phyloP scores from a whole-genome alignment of 2,329 filamentous ascomycete species.

The Penicillium carneum region DNA sequence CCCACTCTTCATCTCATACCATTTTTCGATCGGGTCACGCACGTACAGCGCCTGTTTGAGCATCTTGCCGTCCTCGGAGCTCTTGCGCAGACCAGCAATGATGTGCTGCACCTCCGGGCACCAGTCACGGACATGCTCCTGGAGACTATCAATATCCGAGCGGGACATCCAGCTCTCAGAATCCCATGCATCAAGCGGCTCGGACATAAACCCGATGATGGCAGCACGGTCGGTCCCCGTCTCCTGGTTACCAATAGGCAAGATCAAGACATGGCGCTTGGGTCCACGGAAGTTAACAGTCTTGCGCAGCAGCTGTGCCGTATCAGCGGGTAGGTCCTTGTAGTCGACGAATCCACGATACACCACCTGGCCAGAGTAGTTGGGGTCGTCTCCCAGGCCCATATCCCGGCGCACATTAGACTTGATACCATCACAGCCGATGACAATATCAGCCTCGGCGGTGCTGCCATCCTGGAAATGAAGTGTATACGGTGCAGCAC shows the following conservation, averaged over 20 bases:
- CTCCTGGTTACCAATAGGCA: slow-evolving; percentile 50
- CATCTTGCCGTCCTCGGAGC: slow-evolving; percentile 42
- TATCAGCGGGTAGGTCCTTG: slow-evolving; percentile 41
- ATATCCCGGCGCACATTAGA: slow-evolving; percentile 53
- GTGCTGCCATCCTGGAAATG: slow-evolving; percentile 55
- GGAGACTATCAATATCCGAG: slow-evolving; percentile 43
- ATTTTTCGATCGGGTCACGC: slow-evolving; percentile 43
- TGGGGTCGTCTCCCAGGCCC: slow-evolving; percentile 40
- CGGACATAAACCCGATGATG: slow-evolving; percentile 50
- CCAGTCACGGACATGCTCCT: slow-evolving; percentile 47
- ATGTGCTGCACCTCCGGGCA: slow-evolving; percentile 45
- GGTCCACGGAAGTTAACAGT: slow-evolving; percentile 48
- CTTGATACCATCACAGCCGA: slow-evolving; percentile 60
- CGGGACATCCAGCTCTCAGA: slow-evolving; percentile 48
- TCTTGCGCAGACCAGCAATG: slow-evolving; percentile 42
- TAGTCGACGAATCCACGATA: slow-evolving; percentile 50
- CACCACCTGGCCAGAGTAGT: slow-evolving; percentile 48
- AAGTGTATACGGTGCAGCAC: slow-evolving; percentile 44
- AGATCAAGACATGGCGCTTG: slow-evolving; percentile 44
- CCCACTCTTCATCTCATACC: slow-evolving; percentile 40
- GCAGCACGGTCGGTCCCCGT: slow-evolving; percentile 43
- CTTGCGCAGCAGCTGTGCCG: slow-evolving; percentile 41
- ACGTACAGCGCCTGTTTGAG: slow-evolving; percentile 48
- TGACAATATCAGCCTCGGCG: slow-evolving; percentile 53
- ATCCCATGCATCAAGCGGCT: slow-evolving; percentile 46